These are phyloP conservation scores for Trichoderma gamsii DNA, from an alignment of 495 filamentous ascomycete genomes.

Conservation along the genomic window DNA sequence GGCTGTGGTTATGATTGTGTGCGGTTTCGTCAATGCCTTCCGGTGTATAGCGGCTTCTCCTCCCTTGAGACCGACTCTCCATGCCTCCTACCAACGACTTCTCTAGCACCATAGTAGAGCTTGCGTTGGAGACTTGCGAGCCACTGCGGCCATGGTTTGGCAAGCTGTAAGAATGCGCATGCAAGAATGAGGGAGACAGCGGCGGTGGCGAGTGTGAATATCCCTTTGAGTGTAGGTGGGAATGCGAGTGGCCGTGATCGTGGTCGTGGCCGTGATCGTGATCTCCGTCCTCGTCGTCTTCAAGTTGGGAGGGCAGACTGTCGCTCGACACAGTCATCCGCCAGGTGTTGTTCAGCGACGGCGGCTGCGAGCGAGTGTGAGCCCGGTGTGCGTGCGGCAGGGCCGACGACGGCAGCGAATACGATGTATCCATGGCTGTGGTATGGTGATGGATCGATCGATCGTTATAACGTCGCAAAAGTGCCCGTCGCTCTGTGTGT, in stretches of 20 bases:
- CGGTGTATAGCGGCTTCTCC: background rate
- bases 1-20: slow-evolving; percentile 22
- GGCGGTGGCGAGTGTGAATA: slow-evolving; percentile 32
- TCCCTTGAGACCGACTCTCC: background rate
- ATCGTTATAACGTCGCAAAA: background rate
- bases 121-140: slow-evolving; percentile 22
- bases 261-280: slow-evolving; percentile 29
- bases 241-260: slow-evolving; percentile 28
- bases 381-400: slow-evolving; percentile 32
- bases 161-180: slow-evolving; percentile 17
- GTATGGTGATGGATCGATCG: background rate
- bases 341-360: slow-evolving; percentile 5
- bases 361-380: slow-evolving; percentile 32
- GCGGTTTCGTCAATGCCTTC: background rate
- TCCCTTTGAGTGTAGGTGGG: slow-evolving; percentile 30
- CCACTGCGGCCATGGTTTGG: slow-evolving; percentile 10
- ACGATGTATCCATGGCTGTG: slow-evolving; percentile 39
- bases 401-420: slow-evolving; percentile 24
- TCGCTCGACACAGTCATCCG: slow-evolving; percentile 20
- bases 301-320: slow-evolving; percentile 25
- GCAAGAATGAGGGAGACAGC: slow-evolving; percentile 18
- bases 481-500: background rate
- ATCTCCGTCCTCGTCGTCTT: slow-evolving; percentile 19
- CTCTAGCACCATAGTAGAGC: slow-evolving; percentile 9
- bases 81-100: background rate